Base-by-base conservation (phyloP, 2,329 filamentous ascomycete species). In the Neofusicoccum ribis region DNA sequence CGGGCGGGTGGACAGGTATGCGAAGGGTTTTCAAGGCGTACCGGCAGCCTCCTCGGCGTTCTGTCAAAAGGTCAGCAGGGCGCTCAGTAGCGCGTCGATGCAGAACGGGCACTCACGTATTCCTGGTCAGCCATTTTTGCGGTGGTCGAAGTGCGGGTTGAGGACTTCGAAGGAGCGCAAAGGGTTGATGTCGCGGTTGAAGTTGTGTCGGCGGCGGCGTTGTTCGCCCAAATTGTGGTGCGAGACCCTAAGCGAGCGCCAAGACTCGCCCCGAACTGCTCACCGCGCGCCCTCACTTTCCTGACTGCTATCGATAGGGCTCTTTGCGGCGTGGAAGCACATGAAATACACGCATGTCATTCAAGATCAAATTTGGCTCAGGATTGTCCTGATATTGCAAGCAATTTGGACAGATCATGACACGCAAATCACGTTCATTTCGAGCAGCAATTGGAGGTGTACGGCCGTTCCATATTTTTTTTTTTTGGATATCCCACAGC, bases 21-120 rank as follows among this genome's bases (percentile, higher is more conserved):
- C 60, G 61, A 68, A 68, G 56, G 64, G 34, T 47, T 58, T 65
- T 65, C 54, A 65, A 36, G 72, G 69, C 86, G 78, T 88, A 88
- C 85, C 86, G 82, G 93, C 94, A 85, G 94, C 94, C 88, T 95
- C 92, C 87, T 96, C 93, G 82, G 93, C 90, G 87, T 97, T 94
- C 93, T 97, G 78, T 63, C 23, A 63, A 49, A 58, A 27, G 61
- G 68, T 73, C 67, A 72, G 72, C 65, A 71, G 56, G 62, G 65
- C 65, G 76, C 41, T 34, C 27, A 6, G 8, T 17, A 36, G 12
- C 7, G 2, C 7, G 9, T 36, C 27, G 17, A 17, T 23, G 2
- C 5, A 20, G 15, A 69, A 54, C 72, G 72, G 70, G 70, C 75
- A 91, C 91, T 83, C 86, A 93, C 91, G 86, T 95, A 95, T 85